Base-by-base conservation (phyloP, 306 rosid genomes). In the Inga laurina region DNA sequence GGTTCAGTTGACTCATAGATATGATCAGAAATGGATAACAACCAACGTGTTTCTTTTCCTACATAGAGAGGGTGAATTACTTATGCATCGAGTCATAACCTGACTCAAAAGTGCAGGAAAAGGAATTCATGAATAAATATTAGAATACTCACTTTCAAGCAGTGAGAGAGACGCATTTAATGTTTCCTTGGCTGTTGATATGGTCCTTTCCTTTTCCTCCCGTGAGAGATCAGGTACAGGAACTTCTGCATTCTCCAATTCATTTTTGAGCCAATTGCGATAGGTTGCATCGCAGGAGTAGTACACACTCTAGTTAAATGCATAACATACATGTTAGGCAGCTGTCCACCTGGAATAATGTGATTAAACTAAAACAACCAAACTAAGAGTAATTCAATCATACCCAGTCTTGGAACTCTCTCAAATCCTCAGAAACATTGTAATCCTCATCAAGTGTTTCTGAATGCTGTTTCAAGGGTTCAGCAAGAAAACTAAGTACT, bases 361-460 rank as follows among this genome's bases (percentile, higher is more conserved):
- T 46, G 71, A 81, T 22, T 72, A 59, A 57, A 24, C 46, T 61
- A 30, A 68, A 61, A 76, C 54, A 76, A 84, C n/a, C 73, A 75
- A 68, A 30, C 74, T 10, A 41, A 52, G 48, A 8, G 46, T 56
- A 76, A 82, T 9, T 34, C 48, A 46, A 16, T 82, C 83, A 59
- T 92, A 96, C 99, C 99, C 99, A 96, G 79, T 94, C 99, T 76
- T 96, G 90, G 86, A 96, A 91, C 91, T 96, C 99, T 86, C 88
- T 91, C 77, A 96, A 87, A 82, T 92, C 89, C 83, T 91, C 94
- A 81, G 87, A 87, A 75, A 90, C 92, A 79, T 87, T 82, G 80
- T 72, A 61, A 75, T 83, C 91, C 80, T 89, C 94, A 59, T 90
- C 90, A 69, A 87, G 90, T 74, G 86, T 89, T 84, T 94, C 98